Conservation (phyloP, 169 alveolate genomes). For the Plasmodium yoelii region DNA sequence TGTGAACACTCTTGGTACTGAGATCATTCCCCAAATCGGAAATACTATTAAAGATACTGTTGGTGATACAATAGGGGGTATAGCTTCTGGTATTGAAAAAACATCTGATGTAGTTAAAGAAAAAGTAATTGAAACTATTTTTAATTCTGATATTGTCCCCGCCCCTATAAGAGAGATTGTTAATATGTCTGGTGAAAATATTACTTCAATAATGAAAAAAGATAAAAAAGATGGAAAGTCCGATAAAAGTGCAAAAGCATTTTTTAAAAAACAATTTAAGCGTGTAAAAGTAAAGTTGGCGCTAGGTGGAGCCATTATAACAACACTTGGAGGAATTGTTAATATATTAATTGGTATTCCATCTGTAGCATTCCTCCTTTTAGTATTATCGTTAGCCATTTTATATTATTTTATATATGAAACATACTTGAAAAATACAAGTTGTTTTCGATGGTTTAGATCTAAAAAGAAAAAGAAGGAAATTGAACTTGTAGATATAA, state of each 20-base stretch:
- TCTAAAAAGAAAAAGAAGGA: too few species aligned
- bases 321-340: too few species aligned
- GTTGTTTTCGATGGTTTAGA: too few species aligned
- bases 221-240: background rate
- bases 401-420: too few species aligned
- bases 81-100: conserved; percentile 29
- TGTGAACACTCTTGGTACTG: conserved; percentile 11
- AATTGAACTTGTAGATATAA: too few species aligned
- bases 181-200: background rate
- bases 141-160: conserved; percentile 6
- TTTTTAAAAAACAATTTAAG: too few species aligned
- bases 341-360: too few species aligned
- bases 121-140: conserved; percentile 14
- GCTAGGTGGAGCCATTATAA: too few species aligned
- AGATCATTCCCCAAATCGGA: conserved; percentile 43
- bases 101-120: conserved; percentile 16
- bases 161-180: background rate
- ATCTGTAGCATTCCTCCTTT: too few species aligned
- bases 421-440: too few species aligned
- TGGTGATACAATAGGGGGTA: conserved; percentile 22
- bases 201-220: background rate
- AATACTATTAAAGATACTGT: conserved; percentile 18
- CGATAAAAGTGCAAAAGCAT: background rate
- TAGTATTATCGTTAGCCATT: too few species aligned
- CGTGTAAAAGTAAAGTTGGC: too few species aligned